Evolutionary conservation across 2,329 filamentous ascomycete species (phyloP), one percentile per base, ranked within the genome.

Genomic region (Celoporthe dispersa): DNA sequence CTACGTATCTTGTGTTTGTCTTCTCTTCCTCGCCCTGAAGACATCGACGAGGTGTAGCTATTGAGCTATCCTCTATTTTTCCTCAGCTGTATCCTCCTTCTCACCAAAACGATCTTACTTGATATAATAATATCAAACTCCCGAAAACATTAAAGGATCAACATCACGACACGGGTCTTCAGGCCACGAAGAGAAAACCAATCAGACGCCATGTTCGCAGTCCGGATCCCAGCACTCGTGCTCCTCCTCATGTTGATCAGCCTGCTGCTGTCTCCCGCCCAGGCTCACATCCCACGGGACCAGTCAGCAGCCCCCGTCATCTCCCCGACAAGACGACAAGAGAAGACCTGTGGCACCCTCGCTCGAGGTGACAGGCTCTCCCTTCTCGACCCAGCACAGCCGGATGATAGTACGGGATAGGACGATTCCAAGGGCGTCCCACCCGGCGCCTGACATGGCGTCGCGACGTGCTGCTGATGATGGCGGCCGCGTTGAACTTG

Each of bases 211-310:
- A 59, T 59, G 51, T 14, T 25, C 5, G 16, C 35, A 19, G 8
- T n/a, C 3, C 19, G 8, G 16, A 28, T 25, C 35, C 35, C 51
- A 22, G 25, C 60, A 25, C 59, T 53, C 19, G 14, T 61, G 31
- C 31, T 64, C 51, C 39, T 64, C 39, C 28, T 48, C 28, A 59
- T 25, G 3, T 41, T 59, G 48, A 60, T 51, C 65, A 53, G 65
- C 65, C 68, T 68, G 48, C 12, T 70, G 60, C 60, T 68, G 25
- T 35, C 39, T 28, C 68, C 57, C 28, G 57, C 48, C 22, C 60
- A 53, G 59, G 60, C 68, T 51, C 44, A 22, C 31, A 16, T 4
- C 31, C 22, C 4, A 39, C 8, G 11, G 59, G 59, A n/a, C 28
- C 33, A 12, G 25, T 33, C 62, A 48, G 33, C 62, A 35, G n/a